Evolutionary conservation across 345 rosid species (phyloP).

Genomic region (Camelina neglecta): DNA sequence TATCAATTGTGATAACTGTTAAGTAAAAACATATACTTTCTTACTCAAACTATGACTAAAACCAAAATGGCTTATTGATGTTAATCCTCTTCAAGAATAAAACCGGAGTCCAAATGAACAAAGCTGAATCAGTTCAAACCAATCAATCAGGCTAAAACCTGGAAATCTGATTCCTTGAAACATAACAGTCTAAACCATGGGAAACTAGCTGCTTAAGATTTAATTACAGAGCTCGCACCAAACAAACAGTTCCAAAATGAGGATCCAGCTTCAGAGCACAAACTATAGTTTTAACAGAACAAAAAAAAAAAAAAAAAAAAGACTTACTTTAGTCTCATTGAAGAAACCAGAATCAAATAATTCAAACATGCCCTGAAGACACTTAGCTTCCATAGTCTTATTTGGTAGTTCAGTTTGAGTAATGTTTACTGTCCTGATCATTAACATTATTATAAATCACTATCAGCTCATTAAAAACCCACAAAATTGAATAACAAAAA

Average conservation of each 20-base stretch:
- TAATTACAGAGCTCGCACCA: neutral
- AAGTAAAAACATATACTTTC: neutral
- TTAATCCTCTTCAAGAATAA: neutral
- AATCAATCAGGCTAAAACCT: neutral
- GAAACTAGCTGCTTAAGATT: neutral
- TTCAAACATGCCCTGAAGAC: constrained; percentile 49
- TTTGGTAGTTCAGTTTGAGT: constrained; percentile 41
- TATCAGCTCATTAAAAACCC: neutral
- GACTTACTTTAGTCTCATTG: constrained; percentile 64
- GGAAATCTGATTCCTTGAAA: neutral
- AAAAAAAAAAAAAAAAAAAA: neutral
- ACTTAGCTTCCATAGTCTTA: constrained; percentile 47
- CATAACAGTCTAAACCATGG: neutral
- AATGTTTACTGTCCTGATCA: constrained; percentile 57
- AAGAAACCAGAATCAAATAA: constrained; percentile 71
- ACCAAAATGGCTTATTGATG: neutral
- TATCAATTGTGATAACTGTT: neutral
- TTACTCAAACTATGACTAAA: neutral
- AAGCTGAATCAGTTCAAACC: neutral
- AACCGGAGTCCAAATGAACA: neutral
- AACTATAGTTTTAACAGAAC: neutral
- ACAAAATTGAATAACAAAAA: neutral
- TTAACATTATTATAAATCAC: constrained; percentile 19
- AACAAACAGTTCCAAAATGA: neutral
- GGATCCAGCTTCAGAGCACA: neutral